Base-by-base conservation (phyloP, 2,329 filamentous ascomycete genomes). In the Plectosphaerella cucumerina region DNA sequence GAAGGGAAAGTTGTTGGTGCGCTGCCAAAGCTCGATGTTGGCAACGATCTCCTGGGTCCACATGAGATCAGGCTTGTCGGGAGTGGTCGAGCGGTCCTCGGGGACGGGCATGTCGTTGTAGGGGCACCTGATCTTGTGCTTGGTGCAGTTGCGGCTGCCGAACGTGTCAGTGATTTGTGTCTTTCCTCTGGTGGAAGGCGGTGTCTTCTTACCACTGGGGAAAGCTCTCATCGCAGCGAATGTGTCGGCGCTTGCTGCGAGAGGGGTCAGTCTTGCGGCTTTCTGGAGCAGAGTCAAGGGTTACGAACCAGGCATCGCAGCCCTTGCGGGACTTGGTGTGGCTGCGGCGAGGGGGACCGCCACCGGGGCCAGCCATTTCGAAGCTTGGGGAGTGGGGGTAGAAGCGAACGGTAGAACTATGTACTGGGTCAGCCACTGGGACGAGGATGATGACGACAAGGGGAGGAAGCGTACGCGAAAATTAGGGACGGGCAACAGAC, bases 141-240 rank as follows among this genome's bases (percentile, higher is more conserved):
- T 99, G 55, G 93, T 97, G 73, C 94, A 99, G 72, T 99, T 99
- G 64, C 90, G 90, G 75, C 92, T 96, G 64, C 43, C 22, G 42
- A 50, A 34, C 50, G 55, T 66, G 53, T 70, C 59, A 50, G 39
- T 15, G 22, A 46, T 21, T 4, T 37, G n/a, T 12, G 18, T 14
- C n/a, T n/a, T n/a, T n/a, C n/a, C n/a, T n/a, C 17, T 37, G 14
- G 11, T 37, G 31, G 26, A 14, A 18, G 26, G 35, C 4, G n/a
- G n/a, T n/a, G n/a, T n/a, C n/a, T n/a, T n/a, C n/a, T n/a, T 78
- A 96, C 91, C 93, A 99, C 81, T 99, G 94, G 48, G 94, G 94
- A 64, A 96, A 97, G 60, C 85, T 96, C 71, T 99, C 94, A 66
- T 99, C 94, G 73, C 94, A 99, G 63, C 94, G 84, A 67, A 99